Evolutionary conservation across 495 filamentous ascomycete species (phyloP), one percentile per base, ranked within the genome.

Genomic region (Jackrogersella multiformis): DNA sequence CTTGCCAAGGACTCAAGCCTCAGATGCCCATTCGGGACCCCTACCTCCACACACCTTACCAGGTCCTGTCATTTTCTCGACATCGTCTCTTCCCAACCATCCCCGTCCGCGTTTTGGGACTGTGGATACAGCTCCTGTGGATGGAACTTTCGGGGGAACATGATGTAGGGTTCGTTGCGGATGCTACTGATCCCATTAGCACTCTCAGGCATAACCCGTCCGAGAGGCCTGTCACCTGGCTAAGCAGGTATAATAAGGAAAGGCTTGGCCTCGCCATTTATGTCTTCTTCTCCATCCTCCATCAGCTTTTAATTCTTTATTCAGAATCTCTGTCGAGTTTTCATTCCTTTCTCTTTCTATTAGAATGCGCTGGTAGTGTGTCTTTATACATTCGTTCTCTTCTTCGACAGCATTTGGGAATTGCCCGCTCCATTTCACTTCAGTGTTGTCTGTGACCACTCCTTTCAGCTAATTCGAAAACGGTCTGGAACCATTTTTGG

Each of bases 401-500:
- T 81, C 74, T 77, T 77, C 55, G 70, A 76, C 72, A 64, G 70
- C 76, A 73, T 73, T 59, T 76, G 73, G 73, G 71, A 59, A 68
- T 70, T 75, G 65, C 64, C 70, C 65, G 64, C 69, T 78, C 69
- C 65, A 58, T 72, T 76, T 76, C 68, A 74, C 69, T 64, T 65
- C 56, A 70, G 67, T 70, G 67, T 70, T 77, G 78, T 80, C 78
- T 73, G 68, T 72, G 77, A 70, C 67, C 78, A 75, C 71, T 77
- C 73, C 69, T 80, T 77, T 73, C 73, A 68, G 51, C 56, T 67
- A 63, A 66, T 77, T 80, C 67, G 67, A 74, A 73, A 74, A 67
- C 70, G 80, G 81, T 82, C 81, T 82, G 81, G 81, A 76, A 84
- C 81, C 80, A 78, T 75, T 75, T 74, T 68, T 73, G 67, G 64